Percentiles rank a stretch among this genome's conserved stretches.
Evolutionary conservation across 2,329 filamentous ascomycete genomes (phyloP).

Genomic region (Claviceps purpurea): DNA sequence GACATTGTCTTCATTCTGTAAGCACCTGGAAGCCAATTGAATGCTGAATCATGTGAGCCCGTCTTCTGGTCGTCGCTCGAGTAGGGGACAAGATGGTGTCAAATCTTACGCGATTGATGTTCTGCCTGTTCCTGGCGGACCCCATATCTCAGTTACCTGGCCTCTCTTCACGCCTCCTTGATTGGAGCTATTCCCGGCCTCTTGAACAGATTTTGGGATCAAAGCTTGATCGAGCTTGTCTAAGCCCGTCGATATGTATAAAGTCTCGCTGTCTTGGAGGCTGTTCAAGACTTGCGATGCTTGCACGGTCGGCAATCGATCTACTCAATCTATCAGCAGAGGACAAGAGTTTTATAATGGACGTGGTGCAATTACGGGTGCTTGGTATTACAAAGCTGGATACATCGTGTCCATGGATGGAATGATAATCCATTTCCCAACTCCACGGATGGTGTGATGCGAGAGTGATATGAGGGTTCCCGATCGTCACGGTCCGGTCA

Average conservation of each 20-base stretch:
- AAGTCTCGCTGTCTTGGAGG: constrained; percentile 35
- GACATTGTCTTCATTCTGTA: constrained; percentile 48
- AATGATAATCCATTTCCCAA: constrained; percentile 41
- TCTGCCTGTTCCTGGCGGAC: constrained; percentile 76
- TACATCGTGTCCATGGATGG: constrained; percentile 45
- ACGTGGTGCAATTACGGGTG: constrained; percentile 29
- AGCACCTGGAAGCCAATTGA: constrained; percentile 51
- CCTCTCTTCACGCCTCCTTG: constrained; percentile 55
- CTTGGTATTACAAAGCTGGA: constrained; percentile 44
- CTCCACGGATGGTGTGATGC: constrained; percentile 9
- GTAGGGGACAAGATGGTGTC: not conserved
- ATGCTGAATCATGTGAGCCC: constrained; percentile 34
- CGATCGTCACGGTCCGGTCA: not conserved
- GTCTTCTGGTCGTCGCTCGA: not conserved
- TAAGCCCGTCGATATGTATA: constrained; percentile 43
- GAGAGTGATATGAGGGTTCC: not conserved
- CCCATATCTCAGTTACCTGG: constrained; percentile 77
- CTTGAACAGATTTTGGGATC: constrained; percentile 5
- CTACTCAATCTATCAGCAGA: constrained; percentile 25
- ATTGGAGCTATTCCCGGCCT: constrained; percentile 7
- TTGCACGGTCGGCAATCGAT: constrained; percentile 64
- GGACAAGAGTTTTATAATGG: not conserved
- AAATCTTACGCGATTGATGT: constrained; percentile 60
- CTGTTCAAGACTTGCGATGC: constrained; percentile 58
- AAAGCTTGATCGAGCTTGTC: constrained; percentile 37